A percentile compares a stretch with the other conserved stretches of the same genome.
phyloP scores from a whole-genome alignment of 768 basidiomycete genomes.

The Fomitopsis pulvina region DNA sequence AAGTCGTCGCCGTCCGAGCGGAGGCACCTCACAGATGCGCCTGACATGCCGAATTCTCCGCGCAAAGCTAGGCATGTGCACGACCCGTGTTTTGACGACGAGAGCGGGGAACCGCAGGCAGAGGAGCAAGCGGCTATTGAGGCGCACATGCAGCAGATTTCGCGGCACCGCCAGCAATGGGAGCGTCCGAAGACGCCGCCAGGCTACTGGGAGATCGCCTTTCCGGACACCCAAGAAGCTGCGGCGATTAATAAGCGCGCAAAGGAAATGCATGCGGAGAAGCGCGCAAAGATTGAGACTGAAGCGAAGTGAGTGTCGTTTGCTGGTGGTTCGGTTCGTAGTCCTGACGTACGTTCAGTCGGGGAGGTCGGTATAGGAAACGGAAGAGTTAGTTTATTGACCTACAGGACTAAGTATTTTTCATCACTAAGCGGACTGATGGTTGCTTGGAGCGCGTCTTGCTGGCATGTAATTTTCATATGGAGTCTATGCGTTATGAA shows the following conservation, averaged over 20 bases:
- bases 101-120: conserved; percentile 4
- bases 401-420: too few relatives aligned
- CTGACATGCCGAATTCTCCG: neutral
- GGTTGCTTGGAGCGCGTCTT: too few relatives aligned
- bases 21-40: neutral
- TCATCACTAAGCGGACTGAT: too few relatives aligned
- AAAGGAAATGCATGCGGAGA: conserved; percentile 62
- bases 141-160: conserved; percentile 64
- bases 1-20: conserved; percentile 6
- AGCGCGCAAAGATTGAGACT: conserved; percentile 48
- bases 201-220: conserved; percentile 86
- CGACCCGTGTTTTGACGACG: conserved; percentile 10
- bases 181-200: conserved; percentile 70
- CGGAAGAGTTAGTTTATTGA: neutral
- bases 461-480: too few relatives aligned
- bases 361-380: conserved; percentile 12
- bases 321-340: neutral
- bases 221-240: conserved; percentile 81
- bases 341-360: neutral
- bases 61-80: neutral
- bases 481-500: too few relatives aligned
- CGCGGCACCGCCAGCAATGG: conserved; percentile 70
- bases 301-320: conserved; percentile 45
- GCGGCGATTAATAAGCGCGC: conserved; percentile 70
- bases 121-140: conserved; percentile 26